phyloP scores from a whole-genome alignment of 192 early-diverging fungal species.

The Cetraspora pellucida region DNA sequence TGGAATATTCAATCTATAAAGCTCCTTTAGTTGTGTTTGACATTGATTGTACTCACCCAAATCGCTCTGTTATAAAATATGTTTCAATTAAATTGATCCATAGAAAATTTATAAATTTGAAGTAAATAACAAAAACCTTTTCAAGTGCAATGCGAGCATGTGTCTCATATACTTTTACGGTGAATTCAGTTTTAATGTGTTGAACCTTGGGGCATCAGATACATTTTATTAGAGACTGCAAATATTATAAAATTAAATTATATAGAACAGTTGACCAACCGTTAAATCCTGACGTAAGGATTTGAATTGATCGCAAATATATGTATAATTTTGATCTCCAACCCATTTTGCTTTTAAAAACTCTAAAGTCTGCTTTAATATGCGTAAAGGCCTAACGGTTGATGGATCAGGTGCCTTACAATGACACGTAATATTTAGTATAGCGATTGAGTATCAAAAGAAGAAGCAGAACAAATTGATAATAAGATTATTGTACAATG shows the following conservation, averaged over 20 bases:
- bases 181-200: conserved; percentile 90
- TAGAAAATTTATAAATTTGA: neutral
- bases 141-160: conserved; percentile 96
- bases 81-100: neutral
- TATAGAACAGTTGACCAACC: conserved; percentile 47
- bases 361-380: conserved; percentile 78
- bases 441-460: too few species aligned
- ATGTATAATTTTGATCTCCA: conserved; percentile 86
- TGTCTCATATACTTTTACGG: conserved; percentile 91
- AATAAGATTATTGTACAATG: neutral
- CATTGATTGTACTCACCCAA: conserved; percentile 99
- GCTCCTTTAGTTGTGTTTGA: conserved; percentile 88
- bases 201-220: conserved; percentile 73
- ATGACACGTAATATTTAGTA: conserved; percentile 25
- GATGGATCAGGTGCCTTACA: conserved; percentile 85
- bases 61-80: conserved; percentile 63
- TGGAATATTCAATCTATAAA: conserved; percentile 73
- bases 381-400: conserved; percentile 84
- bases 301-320: conserved; percentile 98
- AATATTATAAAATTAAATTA: neutral
- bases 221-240: neutral
- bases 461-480: neutral
- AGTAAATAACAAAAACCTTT: conserved; percentile 54
- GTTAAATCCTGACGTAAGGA: conserved; percentile 95
- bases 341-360: conserved; percentile 81